Conservation (phyloP, 2,329 filamentous ascomycete genomes). For the Aspergillus jensenii region DNA sequence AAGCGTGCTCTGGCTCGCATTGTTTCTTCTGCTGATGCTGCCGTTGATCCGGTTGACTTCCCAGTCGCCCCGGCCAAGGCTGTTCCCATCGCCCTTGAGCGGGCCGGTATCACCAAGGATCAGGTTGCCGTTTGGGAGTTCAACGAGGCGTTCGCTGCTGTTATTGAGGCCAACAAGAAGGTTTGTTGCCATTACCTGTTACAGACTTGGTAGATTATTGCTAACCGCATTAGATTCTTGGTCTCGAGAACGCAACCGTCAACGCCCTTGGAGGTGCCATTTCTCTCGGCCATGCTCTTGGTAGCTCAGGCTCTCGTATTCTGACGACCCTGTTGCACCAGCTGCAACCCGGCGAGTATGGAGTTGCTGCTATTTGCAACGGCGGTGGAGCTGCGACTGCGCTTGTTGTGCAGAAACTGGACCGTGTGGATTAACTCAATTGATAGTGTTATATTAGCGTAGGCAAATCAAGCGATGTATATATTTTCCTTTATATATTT, state of each 20-base stretch:
- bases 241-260: constrained; percentile 74
- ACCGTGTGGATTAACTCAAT: constrained; percentile 43
- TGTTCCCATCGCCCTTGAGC: constrained; percentile 82
- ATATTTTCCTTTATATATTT: background rate
- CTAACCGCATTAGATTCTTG: constrained; percentile 62
- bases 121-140: constrained; percentile 97
- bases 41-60: constrained; percentile 89
- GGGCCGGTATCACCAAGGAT: constrained; percentile 86
- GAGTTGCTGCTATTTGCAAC: constrained; percentile 94
- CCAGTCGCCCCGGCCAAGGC: constrained; percentile 89
- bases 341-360: constrained; percentile 87
- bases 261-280: constrained; percentile 91
- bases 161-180: constrained; percentile 93
- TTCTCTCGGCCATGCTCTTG: constrained; percentile 85
- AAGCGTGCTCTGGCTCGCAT: constrained; percentile 86
- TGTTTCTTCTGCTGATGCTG: constrained; percentile 82
- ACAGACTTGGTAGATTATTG: background rate
- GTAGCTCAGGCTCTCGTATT: constrained; percentile 90
- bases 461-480: background rate
- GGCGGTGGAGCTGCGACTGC: constrained; percentile 91
- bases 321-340: constrained; percentile 88
- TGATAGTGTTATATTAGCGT: background rate
- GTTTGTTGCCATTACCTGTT: constrained; percentile 43
- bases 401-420: constrained; percentile 82
- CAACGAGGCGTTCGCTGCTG: constrained; percentile 95